A percentile compares a stretch with the other conserved stretches of the same genome.
Evolutionary conservation across 2,329 filamentous ascomycete genomes (phyloP).

Genomic region (Ascochyta pisi): DNA sequence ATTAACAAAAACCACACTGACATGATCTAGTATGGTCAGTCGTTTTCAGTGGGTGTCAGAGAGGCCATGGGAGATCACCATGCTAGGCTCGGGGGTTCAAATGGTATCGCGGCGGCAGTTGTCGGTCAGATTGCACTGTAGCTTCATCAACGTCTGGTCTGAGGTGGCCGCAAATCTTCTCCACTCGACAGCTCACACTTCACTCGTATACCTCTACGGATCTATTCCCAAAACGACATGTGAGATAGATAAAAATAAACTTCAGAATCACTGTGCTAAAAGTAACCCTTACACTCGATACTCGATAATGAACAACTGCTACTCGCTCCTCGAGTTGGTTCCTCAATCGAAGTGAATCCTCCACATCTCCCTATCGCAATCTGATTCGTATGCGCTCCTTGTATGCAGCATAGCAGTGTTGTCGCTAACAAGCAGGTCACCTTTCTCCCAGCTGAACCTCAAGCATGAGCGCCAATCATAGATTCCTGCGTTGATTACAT

Average conservation of each 20-base stretch:
- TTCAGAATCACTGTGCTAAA: too few species aligned
- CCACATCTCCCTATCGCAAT: slow-evolving; percentile 53
- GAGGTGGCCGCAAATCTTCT: not conserved
- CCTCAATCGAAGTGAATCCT: slow-evolving; percentile 57
- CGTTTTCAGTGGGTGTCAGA: too few species aligned
- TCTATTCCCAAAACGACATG: not conserved
- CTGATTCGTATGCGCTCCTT: slow-evolving; percentile 54
- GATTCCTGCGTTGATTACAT: slow-evolving; percentile 51
- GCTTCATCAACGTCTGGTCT: too few species aligned
- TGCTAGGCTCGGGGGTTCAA: not conserved
- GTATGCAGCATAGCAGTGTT: slow-evolving; percentile 59
- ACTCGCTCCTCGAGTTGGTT: not conserved
- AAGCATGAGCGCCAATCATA: slow-evolving; percentile 61
- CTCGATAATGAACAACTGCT: not conserved
- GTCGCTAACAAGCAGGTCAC: slow-evolving; percentile 62
- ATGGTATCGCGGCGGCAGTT: not conserved
- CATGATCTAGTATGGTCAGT: too few species aligned
- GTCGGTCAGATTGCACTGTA: not conserved
- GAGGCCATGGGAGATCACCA: too few species aligned
- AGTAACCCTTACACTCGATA: not conserved
- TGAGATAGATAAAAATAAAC: not conserved
- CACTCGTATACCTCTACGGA: not conserved
- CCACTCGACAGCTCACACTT: not conserved
- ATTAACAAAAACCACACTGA: too few species aligned
- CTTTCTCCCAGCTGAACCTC: slow-evolving; percentile 62